Conservation (phyloP, 2,329 filamentous ascomycete genomes). For the Epichloe gansuensis region DNA sequence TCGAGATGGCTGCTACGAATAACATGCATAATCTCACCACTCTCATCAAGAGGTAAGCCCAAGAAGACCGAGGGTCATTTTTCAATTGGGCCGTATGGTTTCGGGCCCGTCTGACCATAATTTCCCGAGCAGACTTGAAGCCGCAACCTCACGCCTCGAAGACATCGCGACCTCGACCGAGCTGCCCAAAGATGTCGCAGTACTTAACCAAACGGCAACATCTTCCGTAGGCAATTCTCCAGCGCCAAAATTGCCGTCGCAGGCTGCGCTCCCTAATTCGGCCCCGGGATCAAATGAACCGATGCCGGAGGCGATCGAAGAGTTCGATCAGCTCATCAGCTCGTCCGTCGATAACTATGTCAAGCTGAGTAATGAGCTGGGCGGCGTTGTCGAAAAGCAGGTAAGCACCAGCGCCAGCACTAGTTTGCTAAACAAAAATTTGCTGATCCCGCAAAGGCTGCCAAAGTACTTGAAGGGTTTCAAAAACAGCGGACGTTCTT, state of each 20-base stretch:
- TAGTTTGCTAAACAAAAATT: slow-evolving; percentile 56
- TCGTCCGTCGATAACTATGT: slow-evolving; percentile 67
- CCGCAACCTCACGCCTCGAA: slow-evolving; percentile 88
- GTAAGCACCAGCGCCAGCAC: slow-evolving; percentile 28
- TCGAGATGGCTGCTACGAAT: slow-evolving; percentile 55
- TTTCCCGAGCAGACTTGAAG: slow-evolving; percentile 62
- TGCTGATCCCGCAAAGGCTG: slow-evolving; percentile 27
- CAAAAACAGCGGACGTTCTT: slow-evolving; percentile 78
- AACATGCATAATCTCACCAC: slow-evolving; percentile 96
- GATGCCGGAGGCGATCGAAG: slow-evolving; percentile 67
- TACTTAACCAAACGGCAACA: slow-evolving; percentile 28
- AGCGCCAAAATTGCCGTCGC: slow-evolving; percentile 26
- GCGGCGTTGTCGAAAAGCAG: slow-evolving; percentile 69
- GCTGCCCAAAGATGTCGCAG: slow-evolving; percentile 38
- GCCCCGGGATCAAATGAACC: slow-evolving; percentile 32
- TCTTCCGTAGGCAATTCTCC: slow-evolving; percentile 18
- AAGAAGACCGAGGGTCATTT: background rate
- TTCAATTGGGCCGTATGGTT: background rate
- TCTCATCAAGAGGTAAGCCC: slow-evolving; percentile 81
- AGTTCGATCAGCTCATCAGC: slow-evolving; percentile 72
- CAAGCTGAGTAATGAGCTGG: slow-evolving; percentile 64
- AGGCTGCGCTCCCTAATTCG: slow-evolving; percentile 19
- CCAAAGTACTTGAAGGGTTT: slow-evolving; percentile 53
- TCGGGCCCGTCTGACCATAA: background rate
- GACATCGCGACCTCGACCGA: slow-evolving; percentile 80